phyloP scores from a whole-genome alignment of 2,329 filamentous ascomycete genomes.

The Xylariales sp. region DNA sequence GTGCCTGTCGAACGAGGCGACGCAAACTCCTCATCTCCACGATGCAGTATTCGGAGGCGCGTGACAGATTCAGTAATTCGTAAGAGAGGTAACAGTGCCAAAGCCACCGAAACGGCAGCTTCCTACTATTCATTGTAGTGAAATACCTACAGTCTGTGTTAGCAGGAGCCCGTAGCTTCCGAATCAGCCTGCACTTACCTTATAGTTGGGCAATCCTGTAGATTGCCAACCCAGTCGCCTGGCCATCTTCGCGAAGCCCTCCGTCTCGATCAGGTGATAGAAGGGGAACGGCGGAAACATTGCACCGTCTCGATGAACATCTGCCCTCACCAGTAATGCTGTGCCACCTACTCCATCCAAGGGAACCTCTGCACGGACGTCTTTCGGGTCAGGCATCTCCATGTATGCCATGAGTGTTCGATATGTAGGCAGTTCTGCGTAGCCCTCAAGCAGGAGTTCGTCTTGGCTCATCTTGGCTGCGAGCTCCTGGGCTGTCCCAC shows the following conservation, averaged over 20 bases:
- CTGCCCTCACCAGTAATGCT: constrained; percentile 87
- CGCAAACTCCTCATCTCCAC: constrained; percentile 2
- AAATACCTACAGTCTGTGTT: constrained; percentile 57
- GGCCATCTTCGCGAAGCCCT: constrained; percentile 98
- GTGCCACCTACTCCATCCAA: constrained; percentile 94
- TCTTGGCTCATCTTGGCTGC: constrained; percentile 79
- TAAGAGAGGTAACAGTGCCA: too few species aligned
- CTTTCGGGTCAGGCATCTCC: constrained; percentile 48
- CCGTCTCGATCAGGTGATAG: constrained; percentile 95
- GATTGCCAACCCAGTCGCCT: constrained; percentile 79
- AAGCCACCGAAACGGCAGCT: too few species aligned
- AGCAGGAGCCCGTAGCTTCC: too few species aligned
- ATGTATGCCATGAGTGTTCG: constrained; percentile 87
- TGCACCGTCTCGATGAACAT: constrained; percentile 93
- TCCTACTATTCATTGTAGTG: constrained; percentile 89
- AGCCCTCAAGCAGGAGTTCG: constrained; percentile 90
- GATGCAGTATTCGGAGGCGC: constrained; percentile 10
- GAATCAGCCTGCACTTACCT: too few species aligned
- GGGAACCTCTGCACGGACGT: constrained; percentile 59
- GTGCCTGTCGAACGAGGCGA: too few species aligned
- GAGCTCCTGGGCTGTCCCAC: constrained; percentile 69
- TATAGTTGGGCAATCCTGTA: constrained; percentile 92
- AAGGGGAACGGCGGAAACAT: constrained; percentile 98
- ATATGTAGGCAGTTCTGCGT: constrained; percentile 89
- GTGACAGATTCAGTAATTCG: not conserved